Conservation (phyloP, 129 eudicot genomes). For the Oenanthe sinensis region DNA sequence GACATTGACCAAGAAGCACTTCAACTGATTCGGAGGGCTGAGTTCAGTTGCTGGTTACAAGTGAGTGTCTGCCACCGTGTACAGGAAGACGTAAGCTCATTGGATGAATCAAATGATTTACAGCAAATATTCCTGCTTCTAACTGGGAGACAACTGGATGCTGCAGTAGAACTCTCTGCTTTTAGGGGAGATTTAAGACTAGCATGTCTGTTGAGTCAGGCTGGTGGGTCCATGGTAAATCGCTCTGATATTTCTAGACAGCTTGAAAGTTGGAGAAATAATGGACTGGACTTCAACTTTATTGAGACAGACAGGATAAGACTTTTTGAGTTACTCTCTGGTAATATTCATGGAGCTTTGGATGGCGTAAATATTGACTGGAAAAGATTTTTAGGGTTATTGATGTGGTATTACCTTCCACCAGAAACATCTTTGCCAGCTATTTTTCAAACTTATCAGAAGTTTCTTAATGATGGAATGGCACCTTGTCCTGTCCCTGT, state of each 20-base stretch:
- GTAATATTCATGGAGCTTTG: slow-evolving; percentile 66
- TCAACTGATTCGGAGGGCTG: slow-evolving; percentile 76
- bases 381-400: slow-evolving; percentile 84
- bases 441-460: slow-evolving; percentile 69
- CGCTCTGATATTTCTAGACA: slow-evolving; percentile 62
- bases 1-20: slow-evolving; percentile 67
- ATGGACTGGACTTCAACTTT: slow-evolving; percentile 74
- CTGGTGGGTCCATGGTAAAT: slow-evolving; percentile 73
- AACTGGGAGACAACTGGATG: slow-evolving; percentile 76
- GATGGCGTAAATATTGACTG: slow-evolving; percentile 66
- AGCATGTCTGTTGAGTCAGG: slow-evolving; percentile 82
- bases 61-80: slow-evolving; percentile 86
- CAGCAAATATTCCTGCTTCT: slow-evolving; percentile 69
- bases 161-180: slow-evolving; percentile 82
- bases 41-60: slow-evolving; percentile 90
- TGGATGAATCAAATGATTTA: slow-evolving; percentile 49
- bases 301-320: slow-evolving; percentile 60
- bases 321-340: slow-evolving; percentile 79
- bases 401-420: slow-evolving; percentile 92
- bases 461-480: slow-evolving; percentile 56
- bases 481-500: slow-evolving; percentile 91
- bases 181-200: slow-evolving; percentile 87
- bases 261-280: slow-evolving; percentile 67
- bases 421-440: slow-evolving; percentile 48
- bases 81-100: slow-evolving; percentile 80